Evolutionary conservation across 2,329 filamentous ascomycete genomes (phyloP).

Genomic region (Xylariaceae sp.): DNA sequence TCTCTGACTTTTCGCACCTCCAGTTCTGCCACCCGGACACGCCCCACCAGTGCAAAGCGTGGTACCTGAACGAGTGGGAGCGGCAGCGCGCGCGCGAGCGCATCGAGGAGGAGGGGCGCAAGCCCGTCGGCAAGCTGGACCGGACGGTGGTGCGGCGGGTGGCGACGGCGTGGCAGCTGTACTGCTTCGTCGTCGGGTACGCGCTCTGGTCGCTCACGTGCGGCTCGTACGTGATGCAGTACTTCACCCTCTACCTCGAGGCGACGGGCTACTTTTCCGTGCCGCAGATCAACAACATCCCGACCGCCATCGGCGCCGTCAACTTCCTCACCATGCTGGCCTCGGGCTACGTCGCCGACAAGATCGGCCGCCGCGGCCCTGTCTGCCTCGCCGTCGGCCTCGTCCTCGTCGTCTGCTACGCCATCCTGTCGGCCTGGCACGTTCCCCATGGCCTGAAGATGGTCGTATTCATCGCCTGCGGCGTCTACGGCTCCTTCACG

Average conservation of each 20-base stretch:
- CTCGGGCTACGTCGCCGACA: slow-evolving; percentile 47
- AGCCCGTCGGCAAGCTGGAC: slow-evolving; percentile 24
- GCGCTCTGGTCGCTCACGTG: slow-evolving; percentile 22
- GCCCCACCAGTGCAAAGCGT: slow-evolving; percentile 20
- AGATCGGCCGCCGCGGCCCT: slow-evolving; percentile 44
- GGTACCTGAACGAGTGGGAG: slow-evolving; percentile 22
- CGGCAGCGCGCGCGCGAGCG: slow-evolving; percentile 20
- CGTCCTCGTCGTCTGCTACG: slow-evolving; percentile 25
- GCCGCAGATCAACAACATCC: slow-evolving; percentile 44
- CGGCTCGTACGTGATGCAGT: slow-evolving; percentile 28
- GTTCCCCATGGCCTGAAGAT: slow-evolving; percentile 28
- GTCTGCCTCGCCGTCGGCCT: slow-evolving; percentile 42
- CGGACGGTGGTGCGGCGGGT: slow-evolving; percentile 22
- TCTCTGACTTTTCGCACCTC: too few species aligned
- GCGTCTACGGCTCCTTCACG: slow-evolving; percentile 27
- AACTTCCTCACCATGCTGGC: slow-evolving; percentile 42
- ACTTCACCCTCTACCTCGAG: slow-evolving; percentile 28
- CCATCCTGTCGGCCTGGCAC: slow-evolving; percentile 27
- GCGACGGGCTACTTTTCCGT: slow-evolving; percentile 23
- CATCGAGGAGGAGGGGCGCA: slow-evolving; percentile 23
- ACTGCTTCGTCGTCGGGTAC: slow-evolving; percentile 26
- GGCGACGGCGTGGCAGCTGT: slow-evolving; percentile 23
- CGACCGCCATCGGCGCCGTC: slow-evolving; percentile 31
- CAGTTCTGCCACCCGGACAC: slow-evolving; percentile 20
- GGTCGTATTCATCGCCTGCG: slow-evolving; percentile 29